phyloP scores from a whole-genome alignment of 116 monocot genomes.

The Papilionanthe hybrid region DNA sequence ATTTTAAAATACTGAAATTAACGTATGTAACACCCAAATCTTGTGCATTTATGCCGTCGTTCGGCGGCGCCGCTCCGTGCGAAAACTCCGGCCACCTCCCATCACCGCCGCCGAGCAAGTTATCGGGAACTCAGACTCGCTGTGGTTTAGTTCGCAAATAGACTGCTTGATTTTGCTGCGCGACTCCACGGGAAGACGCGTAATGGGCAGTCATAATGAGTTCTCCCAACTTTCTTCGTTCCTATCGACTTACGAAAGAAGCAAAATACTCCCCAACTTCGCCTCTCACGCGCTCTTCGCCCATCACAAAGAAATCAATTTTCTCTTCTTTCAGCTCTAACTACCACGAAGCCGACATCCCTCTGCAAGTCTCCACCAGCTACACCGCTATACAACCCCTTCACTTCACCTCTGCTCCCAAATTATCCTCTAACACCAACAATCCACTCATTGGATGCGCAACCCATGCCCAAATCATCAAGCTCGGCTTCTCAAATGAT shows the following conservation, averaged over 20 bases:
- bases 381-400: neutral
- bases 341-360: neutral
- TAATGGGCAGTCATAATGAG: neutral
- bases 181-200: too few species aligned
- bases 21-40: too few species aligned
- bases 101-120: too few species aligned
- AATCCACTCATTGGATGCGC: constrained; percentile 1
- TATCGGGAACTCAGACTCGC: too few species aligned
- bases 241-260: neutral
- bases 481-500: constrained; percentile 18
- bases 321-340: neutral
- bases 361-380: neutral
- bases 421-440: constrained; percentile 9
- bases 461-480: constrained; percentile 17
- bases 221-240: neutral
- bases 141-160: too few species aligned
- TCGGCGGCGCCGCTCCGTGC: too few species aligned
- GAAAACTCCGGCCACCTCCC: too few species aligned
- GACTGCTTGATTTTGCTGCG: too few species aligned
- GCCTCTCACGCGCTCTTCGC: neutral
- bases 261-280: neutral
- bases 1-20: too few species aligned
- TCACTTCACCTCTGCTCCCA: constrained; percentile 12
- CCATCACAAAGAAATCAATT: neutral
- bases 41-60: too few species aligned